Evolutionary conservation across 768 basidiomycete genomes (phyloP).

Genomic region (Tulasnella calospora): DNA sequence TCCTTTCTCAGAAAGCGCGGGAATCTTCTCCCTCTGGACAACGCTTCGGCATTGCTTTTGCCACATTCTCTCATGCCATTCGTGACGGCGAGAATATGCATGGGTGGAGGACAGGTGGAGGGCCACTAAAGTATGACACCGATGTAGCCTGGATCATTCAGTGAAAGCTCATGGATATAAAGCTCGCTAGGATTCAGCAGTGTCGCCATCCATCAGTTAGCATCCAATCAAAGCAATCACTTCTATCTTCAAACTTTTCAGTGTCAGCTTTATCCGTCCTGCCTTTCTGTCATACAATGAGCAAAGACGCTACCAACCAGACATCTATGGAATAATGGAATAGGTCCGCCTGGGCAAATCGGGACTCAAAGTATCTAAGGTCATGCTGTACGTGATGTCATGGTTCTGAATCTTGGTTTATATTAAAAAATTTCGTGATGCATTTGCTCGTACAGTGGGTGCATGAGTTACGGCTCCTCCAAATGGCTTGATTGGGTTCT

Average conservation of each 20-base stretch:
- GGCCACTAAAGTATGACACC: neutral
- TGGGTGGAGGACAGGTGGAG: neutral
- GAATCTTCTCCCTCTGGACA: neutral
- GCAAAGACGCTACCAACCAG: neutral
- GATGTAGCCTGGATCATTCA: neutral
- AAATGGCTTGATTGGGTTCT: conserved; percentile 1
- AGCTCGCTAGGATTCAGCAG: neutral
- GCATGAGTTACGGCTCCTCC: neutral
- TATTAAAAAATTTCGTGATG: neutral
- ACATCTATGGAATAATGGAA: conserved; percentile 12
- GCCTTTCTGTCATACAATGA: neutral
- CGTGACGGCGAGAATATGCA: neutral
- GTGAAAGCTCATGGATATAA: neutral
- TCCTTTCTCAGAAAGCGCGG: neutral
- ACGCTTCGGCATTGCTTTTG: neutral
- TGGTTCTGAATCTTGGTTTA: neutral
- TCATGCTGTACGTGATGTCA: neutral
- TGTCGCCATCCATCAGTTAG: neutral
- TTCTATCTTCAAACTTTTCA: neutral
- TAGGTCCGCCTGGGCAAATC: conserved; percentile 14
- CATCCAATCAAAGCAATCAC: neutral
- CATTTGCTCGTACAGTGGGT: neutral
- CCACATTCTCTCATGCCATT: neutral
- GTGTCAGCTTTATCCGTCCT: neutral
- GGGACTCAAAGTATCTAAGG: conserved; percentile 12